Evolutionary conservation across 2,329 filamentous ascomycete genomes (phyloP).

Genomic region (Colletotrichum gloeosporioides): DNA sequence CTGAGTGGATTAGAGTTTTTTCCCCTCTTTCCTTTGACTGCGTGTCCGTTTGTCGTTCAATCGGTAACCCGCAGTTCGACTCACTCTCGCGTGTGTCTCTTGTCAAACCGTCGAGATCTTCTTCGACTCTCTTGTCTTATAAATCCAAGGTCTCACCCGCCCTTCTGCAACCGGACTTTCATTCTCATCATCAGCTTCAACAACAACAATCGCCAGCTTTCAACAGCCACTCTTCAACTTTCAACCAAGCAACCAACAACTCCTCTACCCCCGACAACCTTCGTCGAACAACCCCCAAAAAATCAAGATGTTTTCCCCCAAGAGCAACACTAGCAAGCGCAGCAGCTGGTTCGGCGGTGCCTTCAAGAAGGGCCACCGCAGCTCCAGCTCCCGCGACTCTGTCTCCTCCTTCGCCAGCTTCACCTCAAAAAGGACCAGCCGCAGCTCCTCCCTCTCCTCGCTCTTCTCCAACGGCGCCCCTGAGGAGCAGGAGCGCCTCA

Average conservation of each 20-base stretch:
- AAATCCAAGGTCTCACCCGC: background rate
- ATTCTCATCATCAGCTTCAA: background rate
- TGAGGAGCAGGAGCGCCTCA: slow-evolving; percentile 12
- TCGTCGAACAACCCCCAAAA: background rate
- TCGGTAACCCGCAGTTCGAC: background rate
- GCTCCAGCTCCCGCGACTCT: slow-evolving; percentile 2
- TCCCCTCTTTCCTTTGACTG: background rate
- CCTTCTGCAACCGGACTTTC: background rate
- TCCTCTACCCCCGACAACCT: background rate
- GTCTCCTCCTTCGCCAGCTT: background rate
- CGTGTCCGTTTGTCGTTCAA: background rate
- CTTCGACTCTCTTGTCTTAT: slow-evolving; percentile 1
- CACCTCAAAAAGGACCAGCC: background rate
- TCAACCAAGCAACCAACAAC: background rate
- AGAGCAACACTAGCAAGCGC: background rate
- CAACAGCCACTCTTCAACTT: background rate
- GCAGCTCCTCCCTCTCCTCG: slow-evolving; percentile 2
- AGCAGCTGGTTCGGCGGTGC: slow-evolving; percentile 9
- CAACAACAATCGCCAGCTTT: background rate
- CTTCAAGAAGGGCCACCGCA: slow-evolving; percentile 9
- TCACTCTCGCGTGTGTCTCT: slow-evolving; percentile 2
- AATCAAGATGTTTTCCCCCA: slow-evolving; percentile 7
- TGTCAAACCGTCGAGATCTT: background rate
- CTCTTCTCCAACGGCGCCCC: background rate
- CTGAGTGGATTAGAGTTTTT: background rate